Evolutionary conservation across 345 rosid species (phyloP).

Genomic region (Eucalyptus brandiana): DNA sequence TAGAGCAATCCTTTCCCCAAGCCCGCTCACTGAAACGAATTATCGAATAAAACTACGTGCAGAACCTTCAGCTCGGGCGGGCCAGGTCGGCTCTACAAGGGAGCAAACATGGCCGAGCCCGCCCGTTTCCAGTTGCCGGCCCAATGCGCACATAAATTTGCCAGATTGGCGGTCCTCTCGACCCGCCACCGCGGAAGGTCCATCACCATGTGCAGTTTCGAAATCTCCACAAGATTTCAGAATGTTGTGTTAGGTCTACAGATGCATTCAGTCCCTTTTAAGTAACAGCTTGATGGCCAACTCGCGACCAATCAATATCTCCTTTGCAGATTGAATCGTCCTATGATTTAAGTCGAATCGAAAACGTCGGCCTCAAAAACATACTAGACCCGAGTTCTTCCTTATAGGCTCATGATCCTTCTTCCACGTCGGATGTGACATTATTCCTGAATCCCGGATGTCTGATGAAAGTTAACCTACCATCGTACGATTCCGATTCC

Average conservation of each 20-base stretch:
- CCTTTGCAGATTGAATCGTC: background rate
- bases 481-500: background rate
- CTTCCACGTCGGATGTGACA: background rate
- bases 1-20: background rate
- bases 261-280: background rate
- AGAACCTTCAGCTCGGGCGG: background rate
- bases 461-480: background rate
- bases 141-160: background rate
- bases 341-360: background rate
- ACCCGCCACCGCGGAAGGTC: background rate
- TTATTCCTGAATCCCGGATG: background rate
- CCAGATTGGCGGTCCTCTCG: background rate
- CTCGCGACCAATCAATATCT: background rate
- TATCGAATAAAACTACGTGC: background rate
- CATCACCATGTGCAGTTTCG: background rate
- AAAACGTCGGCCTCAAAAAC: background rate
- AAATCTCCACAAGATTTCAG: background rate
- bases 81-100: background rate
- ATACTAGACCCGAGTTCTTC: background rate
- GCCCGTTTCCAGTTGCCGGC: background rate
- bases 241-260: background rate
- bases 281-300: background rate
- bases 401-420: background rate
- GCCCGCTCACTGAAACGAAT: background rate
- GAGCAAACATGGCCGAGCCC: background rate